Evolutionary conservation across 1,284 basidiomycete species (phyloP), one percentile per base, ranked within the genome.

Genomic region (Ceratorhiza oryzae-sativae): DNA sequence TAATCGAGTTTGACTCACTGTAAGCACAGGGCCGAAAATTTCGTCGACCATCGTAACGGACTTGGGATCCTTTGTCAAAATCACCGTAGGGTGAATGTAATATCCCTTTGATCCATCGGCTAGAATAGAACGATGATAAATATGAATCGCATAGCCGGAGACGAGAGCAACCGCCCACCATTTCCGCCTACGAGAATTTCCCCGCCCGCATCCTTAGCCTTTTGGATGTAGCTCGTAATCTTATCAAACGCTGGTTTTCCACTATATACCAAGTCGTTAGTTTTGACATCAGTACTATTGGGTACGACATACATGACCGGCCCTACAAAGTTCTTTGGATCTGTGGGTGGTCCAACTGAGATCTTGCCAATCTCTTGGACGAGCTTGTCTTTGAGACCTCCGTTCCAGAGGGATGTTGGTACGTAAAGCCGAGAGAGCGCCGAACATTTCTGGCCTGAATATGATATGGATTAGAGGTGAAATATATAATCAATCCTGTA

Each of bases 371-470:
- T 86, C 80, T 97, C 91, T 42, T 83, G 79, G 73, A 94, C 81
- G 58, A 98, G 83, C 79, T 87, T 86, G 59, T 93, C 88, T 81
- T 92, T 93, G 86, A 98, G 98, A 55, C 93, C 94, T 58, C 83
- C 84, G 71, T 90, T 85, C 97, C 97, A 99, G 61, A 94, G 80
- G 2, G 92, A 93, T 53, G 87, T 83, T 49, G 97, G 89, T 15
- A 99, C 93, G 81, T 99, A 99, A 48, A 94, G 80, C 61, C 97
- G 87, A 4, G 95, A 96, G 34, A 97, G 86, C 0, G 97, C 97
- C 39, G 94, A 97, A 82, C 97, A 99, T 83, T 99, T 99, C 80
- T 99, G 97, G 58, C 92, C 91, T 91, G n/a, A n/a, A n/a, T n/a
- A n/a, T n/a, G n/a, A n/a, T n/a, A n/a, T n/a, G n/a, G n/a, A n/a